Percentiles rank a stretch among this genome's conserved stretches.
Conservation (phyloP, 768 basidiomycete species). For the Lepiota brunneoincarnata region DNA sequence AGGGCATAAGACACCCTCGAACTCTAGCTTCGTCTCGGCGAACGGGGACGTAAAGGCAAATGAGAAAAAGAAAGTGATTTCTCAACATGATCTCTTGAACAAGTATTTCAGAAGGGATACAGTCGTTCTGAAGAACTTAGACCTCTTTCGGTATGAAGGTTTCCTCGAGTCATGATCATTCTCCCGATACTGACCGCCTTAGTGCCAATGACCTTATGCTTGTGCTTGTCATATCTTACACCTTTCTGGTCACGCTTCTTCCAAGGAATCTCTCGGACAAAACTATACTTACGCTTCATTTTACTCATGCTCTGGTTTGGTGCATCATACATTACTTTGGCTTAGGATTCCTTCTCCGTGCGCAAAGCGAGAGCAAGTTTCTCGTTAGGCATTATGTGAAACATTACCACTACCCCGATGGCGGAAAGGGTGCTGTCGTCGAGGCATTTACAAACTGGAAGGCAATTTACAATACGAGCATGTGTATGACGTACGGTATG, state of each 20-base stretch:
- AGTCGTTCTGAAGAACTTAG: conserved; percentile 77
- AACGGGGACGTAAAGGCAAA: conserved; percentile 16
- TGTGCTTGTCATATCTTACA: conserved; percentile 70
- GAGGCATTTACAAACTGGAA: conserved; percentile 99
- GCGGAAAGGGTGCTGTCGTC: conserved; percentile 72
- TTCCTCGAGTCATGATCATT: neutral
- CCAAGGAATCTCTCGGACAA: conserved; percentile 46
- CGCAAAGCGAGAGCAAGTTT: conserved; percentile 85
- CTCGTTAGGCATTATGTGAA: conserved; percentile 92
- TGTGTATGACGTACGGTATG: conserved; percentile 93
- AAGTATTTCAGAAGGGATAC: conserved; percentile 90
- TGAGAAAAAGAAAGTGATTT: conserved; percentile 36
- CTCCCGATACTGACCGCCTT: conserved; percentile 17
- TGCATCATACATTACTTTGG: conserved; percentile 85
- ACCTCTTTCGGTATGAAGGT: conserved; percentile 71
- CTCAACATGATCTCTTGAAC: conserved; percentile 87
- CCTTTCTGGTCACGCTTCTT: conserved; percentile 53
- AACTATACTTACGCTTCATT: conserved; percentile 64
- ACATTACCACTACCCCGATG: conserved; percentile 88
- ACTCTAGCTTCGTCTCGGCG: conserved; percentile 31
- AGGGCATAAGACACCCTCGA: conserved; percentile 31
- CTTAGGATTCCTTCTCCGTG: conserved; percentile 78
- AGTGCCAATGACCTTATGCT: conserved; percentile 88
- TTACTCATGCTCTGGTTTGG: conserved; percentile 83
- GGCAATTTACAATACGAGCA: conserved; percentile 83